These are phyloP conservation scores for Kodamaea arcana DNA, from an alignment of 1,139 yeast genomes.

Conservation along the genomic window DNA sequence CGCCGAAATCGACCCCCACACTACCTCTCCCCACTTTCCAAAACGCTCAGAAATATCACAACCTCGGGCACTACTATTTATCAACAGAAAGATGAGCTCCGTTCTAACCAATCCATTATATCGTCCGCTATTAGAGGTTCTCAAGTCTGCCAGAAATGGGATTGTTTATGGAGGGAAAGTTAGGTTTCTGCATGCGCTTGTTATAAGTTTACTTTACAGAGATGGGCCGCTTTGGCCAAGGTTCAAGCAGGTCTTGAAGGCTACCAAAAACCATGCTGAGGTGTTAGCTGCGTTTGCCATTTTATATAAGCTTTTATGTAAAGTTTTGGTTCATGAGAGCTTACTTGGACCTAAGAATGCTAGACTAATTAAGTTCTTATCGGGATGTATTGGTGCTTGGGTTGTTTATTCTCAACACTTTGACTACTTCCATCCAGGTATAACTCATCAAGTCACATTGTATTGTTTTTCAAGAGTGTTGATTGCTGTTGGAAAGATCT, in stretches of 20 bases:
- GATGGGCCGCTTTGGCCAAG: slow-evolving; percentile 47
- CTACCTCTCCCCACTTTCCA: slow-evolving; percentile 3
- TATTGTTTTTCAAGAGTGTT: slow-evolving; percentile 59
- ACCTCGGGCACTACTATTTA: background rate
- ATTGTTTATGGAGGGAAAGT: slow-evolving; percentile 70
- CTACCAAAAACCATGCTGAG: slow-evolving; percentile 64
- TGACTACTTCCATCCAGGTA: slow-evolving; percentile 43
- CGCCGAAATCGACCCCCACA: too few relatives aligned
- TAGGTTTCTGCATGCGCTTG: slow-evolving; percentile 71
- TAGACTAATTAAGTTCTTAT: slow-evolving; percentile 44
- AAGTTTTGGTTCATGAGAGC: slow-evolving; percentile 30
- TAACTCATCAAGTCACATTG: slow-evolving; percentile 56
- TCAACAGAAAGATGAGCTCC: slow-evolving; percentile 4
- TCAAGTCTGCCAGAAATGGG: slow-evolving; percentile 47
- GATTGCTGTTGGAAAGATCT: slow-evolving; percentile 49
- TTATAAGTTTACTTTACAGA: slow-evolving; percentile 55
- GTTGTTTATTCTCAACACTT: slow-evolving; percentile 61
- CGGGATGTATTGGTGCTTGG: slow-evolving; percentile 65
- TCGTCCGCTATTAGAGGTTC: slow-evolving; percentile 37
- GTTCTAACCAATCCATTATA: slow-evolving; percentile 15
- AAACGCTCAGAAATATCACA: slow-evolving; percentile 1
- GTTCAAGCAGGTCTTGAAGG: slow-evolving; percentile 45
- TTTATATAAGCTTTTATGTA: slow-evolving; percentile 46
- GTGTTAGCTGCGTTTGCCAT: slow-evolving; percentile 66
- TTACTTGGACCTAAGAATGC: slow-evolving; percentile 31